A percentile compares a stretch with the other conserved stretches of the same genome.
Evolutionary conservation across 805 yeast species (phyloP).

Genomic region (Wickerhamomyces sydowiorum): DNA sequence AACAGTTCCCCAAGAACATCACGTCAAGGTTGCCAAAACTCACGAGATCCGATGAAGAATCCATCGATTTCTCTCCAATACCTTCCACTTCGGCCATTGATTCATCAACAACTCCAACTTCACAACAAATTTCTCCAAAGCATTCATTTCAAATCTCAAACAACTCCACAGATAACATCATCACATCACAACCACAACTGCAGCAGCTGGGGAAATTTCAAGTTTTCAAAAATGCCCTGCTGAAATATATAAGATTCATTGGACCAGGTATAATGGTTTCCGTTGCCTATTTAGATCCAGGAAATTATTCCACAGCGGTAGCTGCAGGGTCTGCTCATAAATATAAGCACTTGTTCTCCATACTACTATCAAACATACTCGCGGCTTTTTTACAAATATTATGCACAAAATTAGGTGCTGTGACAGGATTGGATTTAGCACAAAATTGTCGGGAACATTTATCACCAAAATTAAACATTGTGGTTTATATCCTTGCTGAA

Average conservation of each 20-base stretch:
- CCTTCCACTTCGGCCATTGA: background rate
- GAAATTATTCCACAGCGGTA: constrained; percentile 92
- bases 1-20: background rate
- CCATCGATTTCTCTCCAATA: background rate
- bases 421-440: constrained; percentile 90
- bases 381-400: constrained; percentile 84
- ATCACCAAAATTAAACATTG: constrained; percentile 51
- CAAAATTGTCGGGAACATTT: constrained; percentile 76
- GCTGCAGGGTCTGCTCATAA: constrained; percentile 88
- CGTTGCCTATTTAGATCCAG: constrained; percentile 97
- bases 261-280: constrained; percentile 96
- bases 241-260: constrained; percentile 58
- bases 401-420: constrained; percentile 86
- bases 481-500: constrained; percentile 76
- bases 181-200: too few relatives aligned
- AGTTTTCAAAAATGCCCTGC: constrained; percentile 15
- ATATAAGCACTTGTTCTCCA: constrained; percentile 71
- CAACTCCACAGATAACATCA: constrained; percentile 1
- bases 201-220: constrained; percentile 2
- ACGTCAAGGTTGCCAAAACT: background rate
- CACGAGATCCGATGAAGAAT: background rate
- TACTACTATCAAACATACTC: constrained; percentile 73
- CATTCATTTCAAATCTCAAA: background rate
- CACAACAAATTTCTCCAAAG: background rate
- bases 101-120: background rate